phyloP scores from a whole-genome alignment of 352 stramenopile genomes.

The Blastocystis sp. region DNA sequence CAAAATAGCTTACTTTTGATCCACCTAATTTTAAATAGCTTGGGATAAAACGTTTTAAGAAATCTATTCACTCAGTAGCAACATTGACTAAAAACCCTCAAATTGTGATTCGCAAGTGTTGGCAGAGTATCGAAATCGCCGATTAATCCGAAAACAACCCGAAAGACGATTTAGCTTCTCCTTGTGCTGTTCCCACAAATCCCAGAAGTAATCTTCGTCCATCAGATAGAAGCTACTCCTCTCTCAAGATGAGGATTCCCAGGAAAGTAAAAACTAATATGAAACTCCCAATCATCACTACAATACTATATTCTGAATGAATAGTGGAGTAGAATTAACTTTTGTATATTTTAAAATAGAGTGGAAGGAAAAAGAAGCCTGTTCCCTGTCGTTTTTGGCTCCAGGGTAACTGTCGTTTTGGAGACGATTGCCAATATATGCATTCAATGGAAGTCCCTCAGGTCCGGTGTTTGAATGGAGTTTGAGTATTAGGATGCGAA shows the following conservation, averaged over 20 bases:
- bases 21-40: constrained; percentile 39
- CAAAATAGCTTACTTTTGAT: background rate
- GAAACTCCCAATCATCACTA: background rate
- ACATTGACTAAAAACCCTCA: background rate
- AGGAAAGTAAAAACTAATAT: background rate
- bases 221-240: background rate
- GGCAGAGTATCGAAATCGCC: background rate
- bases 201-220: constrained; percentile 40
- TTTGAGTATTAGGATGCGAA: background rate
- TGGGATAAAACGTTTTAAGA: constrained; percentile 29
- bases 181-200: constrained; percentile 50
- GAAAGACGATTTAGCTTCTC: background rate
- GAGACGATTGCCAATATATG: constrained; percentile 51
- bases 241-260: background rate
- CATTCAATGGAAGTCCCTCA: constrained; percentile 5
- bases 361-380: constrained; percentile 16
- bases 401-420: constrained; percentile 35
- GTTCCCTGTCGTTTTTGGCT: constrained; percentile 57
- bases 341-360: background rate
- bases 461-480: background rate
- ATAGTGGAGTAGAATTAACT: background rate
- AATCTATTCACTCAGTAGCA: background rate
- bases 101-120: constrained; percentile 39
- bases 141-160: constrained; percentile 40
- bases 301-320: background rate